Percentiles rank a stretch among this genome's conserved stretches.
Conservation (phyloP, 495 filamentous ascomycete species). For the Aspergillus steynii region DNA sequence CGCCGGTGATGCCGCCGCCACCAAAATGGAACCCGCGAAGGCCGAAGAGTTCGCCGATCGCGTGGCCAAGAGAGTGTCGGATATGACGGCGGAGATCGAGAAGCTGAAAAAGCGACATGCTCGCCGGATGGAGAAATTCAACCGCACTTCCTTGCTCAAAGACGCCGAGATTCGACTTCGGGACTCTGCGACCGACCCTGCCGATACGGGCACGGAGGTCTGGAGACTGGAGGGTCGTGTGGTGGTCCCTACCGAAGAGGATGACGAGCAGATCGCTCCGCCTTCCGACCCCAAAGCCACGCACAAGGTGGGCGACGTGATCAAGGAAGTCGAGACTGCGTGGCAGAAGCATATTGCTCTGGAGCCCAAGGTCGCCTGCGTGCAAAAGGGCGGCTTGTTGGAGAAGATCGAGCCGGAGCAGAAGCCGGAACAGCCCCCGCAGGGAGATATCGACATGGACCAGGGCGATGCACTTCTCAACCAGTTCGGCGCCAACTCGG, state of each 20-base stretch:
- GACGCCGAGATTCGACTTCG: slow-evolving; percentile 61
- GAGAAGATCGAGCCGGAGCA: slow-evolving; percentile 55
- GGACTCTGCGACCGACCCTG: slow-evolving; percentile 50
- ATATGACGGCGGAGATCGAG: slow-evolving; percentile 76
- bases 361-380: slow-evolving; percentile 63
- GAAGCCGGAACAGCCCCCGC: slow-evolving; percentile 46
- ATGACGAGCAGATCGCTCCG: slow-evolving; percentile 40
- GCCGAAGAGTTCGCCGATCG: slow-evolving; percentile 77
- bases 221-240: slow-evolving; percentile 65
- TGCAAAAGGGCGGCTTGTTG: slow-evolving; percentile 71
- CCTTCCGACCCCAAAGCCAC: slow-evolving; percentile 46
- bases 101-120: slow-evolving; percentile 77
- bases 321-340: slow-evolving; percentile 56
- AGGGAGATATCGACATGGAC: slow-evolving; percentile 67
- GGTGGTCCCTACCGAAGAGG: slow-evolving; percentile 50
- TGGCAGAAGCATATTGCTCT: slow-evolving; percentile 56
- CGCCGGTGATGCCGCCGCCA: slow-evolving; percentile 48
- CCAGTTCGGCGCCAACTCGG: slow-evolving; percentile 57
- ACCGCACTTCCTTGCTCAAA: slow-evolving; percentile 62
- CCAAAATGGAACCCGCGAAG: slow-evolving; percentile 64
- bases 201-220: slow-evolving; percentile 54
- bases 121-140: slow-evolving; percentile 70
- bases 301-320: slow-evolving; percentile 61
- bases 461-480: slow-evolving; percentile 59
- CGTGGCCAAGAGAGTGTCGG: slow-evolving; percentile 61